These are phyloP conservation scores for Geotrichum ghanense DNA, from an alignment of 805 yeast species.

Conservation along the genomic window DNA sequence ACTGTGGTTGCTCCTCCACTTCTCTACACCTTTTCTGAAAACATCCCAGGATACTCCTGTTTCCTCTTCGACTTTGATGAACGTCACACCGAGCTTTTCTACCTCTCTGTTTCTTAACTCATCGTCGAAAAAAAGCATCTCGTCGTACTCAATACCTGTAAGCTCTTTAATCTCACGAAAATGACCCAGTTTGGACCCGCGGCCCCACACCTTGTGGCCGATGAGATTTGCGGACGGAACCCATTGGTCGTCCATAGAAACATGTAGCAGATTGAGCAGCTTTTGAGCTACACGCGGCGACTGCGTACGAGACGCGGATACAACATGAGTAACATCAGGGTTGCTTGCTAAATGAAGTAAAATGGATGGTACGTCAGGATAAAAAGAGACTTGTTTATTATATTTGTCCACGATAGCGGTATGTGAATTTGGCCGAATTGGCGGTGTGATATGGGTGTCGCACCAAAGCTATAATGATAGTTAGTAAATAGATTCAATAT, in stretches of 20 bases:
- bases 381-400: constrained; percentile 48
- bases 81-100: constrained; percentile 54
- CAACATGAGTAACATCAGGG: constrained; percentile 39
- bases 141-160: constrained; percentile 34
- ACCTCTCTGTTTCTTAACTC: constrained; percentile 73
- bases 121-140: constrained; percentile 67
- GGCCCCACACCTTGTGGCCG: constrained; percentile 24
- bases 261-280: constrained; percentile 40
- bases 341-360: constrained; percentile 39
- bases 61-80: constrained; percentile 51
- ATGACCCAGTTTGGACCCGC: constrained; percentile 42
- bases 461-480: constrained; percentile 44
- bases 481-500: constrained; percentile 11
- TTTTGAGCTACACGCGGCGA: constrained; percentile 67
- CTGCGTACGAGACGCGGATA: constrained; percentile 65
- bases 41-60: constrained; percentile 44
- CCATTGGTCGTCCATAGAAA: constrained; percentile 24
- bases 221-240: not conserved
- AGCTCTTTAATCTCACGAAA: constrained; percentile 38
- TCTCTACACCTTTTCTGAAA: constrained; percentile 31
- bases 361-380: constrained; percentile 57
- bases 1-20: not conserved
- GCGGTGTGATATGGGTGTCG: constrained; percentile 57
- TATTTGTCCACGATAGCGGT: constrained; percentile 37
- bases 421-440: constrained; percentile 31